A percentile compares a stretch with the other conserved stretches of the same genome.
These are phyloP conservation scores for Starmerella vitae DNA, from an alignment of 805 yeast species.

Conservation along the genomic window DNA sequence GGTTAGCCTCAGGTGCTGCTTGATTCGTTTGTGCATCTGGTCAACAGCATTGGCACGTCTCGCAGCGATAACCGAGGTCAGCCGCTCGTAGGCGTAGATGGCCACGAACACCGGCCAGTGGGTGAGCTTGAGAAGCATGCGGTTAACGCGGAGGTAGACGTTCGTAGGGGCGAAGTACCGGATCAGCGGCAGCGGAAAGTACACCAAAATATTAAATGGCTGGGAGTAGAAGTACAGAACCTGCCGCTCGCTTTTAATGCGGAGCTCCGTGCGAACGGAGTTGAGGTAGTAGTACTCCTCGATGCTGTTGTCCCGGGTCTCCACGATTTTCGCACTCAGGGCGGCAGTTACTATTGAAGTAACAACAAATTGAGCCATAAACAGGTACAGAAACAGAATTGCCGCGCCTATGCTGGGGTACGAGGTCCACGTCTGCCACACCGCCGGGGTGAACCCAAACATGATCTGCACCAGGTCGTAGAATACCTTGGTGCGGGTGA, in stretches of 20 bases:
- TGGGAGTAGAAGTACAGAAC: constrained; percentile 28
- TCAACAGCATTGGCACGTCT: constrained; percentile 15
- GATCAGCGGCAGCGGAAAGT: constrained; percentile 25
- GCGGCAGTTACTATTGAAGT: constrained; percentile 45
- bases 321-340: constrained; percentile 30
- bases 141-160: constrained; percentile 25
- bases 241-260: constrained; percentile 29
- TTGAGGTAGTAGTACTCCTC: constrained; percentile 30
- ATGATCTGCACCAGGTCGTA: constrained; percentile 40
- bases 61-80: constrained; percentile 11
- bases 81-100: constrained; percentile 27
- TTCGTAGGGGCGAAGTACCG: constrained; percentile 24
- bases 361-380: constrained; percentile 41
- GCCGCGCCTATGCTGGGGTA: constrained; percentile 36
- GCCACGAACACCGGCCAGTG: constrained; percentile 28
- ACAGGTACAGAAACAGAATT: constrained; percentile 39
- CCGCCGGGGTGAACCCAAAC: constrained; percentile 48
- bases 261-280: constrained; percentile 30
- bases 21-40: constrained; percentile 14
- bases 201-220: constrained; percentile 28
- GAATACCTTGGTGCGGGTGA: constrained; percentile 34
- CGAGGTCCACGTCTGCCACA: constrained; percentile 42
- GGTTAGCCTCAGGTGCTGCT: constrained; percentile 13
- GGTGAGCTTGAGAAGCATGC: constrained; percentile 28
- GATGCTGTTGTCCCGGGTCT: constrained; percentile 26